Conservation (phyloP, 148 eudicot genomes). For the Gaultheria prostrata region DNA sequence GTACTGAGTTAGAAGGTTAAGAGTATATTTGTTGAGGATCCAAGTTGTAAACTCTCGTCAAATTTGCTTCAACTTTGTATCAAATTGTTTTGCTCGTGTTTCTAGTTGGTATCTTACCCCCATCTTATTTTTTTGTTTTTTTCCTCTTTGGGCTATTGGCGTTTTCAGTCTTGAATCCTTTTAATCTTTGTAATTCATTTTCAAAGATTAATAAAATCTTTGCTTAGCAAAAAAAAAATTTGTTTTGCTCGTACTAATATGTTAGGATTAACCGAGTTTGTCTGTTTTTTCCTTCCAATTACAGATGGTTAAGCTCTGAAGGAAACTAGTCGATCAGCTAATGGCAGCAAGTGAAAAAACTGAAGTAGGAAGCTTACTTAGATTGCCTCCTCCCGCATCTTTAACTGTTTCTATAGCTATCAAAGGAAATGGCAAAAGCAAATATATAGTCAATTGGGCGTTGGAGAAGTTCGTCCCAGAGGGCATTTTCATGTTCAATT, state of each 20-base stretch:
- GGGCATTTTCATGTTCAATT: conserved; percentile 57
- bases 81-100: not conserved
- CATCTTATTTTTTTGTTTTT: too few species aligned
- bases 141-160: too few species aligned
- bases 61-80: conserved; percentile 1
- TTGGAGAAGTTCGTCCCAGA: conserved; percentile 63
- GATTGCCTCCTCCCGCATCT: conserved; percentile 21
- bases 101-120: too few species aligned
- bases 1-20: not conserved
- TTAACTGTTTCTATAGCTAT: conserved; percentile 58
- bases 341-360: conserved; percentile 34
- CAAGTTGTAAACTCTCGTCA: too few species aligned
- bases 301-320: conserved; percentile 13
- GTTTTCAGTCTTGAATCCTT: too few species aligned
- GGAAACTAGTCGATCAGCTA: not conserved
- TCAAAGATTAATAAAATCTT: too few species aligned
- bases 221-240: too few species aligned
- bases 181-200: too few species aligned
- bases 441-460: conserved; percentile 66
- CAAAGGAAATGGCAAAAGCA: conserved; percentile 62
- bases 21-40: not conserved
- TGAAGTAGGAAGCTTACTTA: conserved; percentile 28
- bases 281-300: conserved; percentile 12
- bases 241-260: too few species aligned
- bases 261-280: not conserved